Base-by-base conservation (phyloP, 371 early-diverging fungal species). In the Nematocida major region DNA sequence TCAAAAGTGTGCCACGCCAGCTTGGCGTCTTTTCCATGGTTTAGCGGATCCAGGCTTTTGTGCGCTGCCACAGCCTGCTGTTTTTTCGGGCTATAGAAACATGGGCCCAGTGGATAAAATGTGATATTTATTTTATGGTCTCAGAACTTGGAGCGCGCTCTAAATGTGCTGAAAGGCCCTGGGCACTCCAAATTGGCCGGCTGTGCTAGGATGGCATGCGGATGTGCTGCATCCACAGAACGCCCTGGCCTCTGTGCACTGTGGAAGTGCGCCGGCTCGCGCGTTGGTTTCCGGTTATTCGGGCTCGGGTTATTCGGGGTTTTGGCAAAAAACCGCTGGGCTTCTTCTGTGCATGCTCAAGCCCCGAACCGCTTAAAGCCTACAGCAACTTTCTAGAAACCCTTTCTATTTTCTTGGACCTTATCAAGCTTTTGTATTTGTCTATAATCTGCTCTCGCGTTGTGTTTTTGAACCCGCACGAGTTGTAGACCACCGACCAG, bases 401-500 rank as follows among this genome's bases (percentile, higher is more conserved):
- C 34, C 57, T 7, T 11, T 28, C 57, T n/a, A 69, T 54, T 47
- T 59, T 54, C 48, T 50, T 50, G 9, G 59, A 22, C 34, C 59
- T 69, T 18, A 43, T 32, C 5, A 69, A 36, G 40, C 45, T 59
- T 59, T 49, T 57, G 45, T 59, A 48, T 32, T 69, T 69, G 26
- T 69, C 69, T 69, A 30, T 59, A 15, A 69, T 28, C 30, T 69
- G 69, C 43, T 59, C 66, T 24, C 7, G n/a, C 15, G 69, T 36
- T 47, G 42, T n/a, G 30, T 69, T 28, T n/a, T 48, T 26, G 30
- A 69, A 69, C 32, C 28, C 50, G 13, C 50, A 32, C 34, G 0
- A 11, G 1, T 36, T 2, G 20, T 47, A 45, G 0, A 69, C 49
- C 28, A n/a, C 24, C 3, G 43, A 18, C 69, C 69, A 69, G 69